phyloP scores from a whole-genome alignment of 768 basidiomycete species.

The Collybia mongolica region DNA sequence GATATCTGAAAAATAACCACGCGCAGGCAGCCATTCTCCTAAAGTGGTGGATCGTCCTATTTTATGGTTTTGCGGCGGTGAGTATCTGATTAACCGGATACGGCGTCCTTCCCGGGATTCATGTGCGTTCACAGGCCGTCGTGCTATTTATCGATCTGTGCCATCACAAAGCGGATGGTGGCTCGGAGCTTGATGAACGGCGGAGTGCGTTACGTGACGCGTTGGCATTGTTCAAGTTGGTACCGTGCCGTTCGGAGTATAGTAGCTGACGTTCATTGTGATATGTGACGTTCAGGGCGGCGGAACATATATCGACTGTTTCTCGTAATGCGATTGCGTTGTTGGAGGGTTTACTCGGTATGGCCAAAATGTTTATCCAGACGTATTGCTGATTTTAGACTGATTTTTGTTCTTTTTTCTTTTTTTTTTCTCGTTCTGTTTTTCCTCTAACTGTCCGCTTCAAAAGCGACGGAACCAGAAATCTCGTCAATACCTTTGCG shows the following conservation, averaged over 20 bases:
- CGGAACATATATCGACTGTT: constrained; percentile 15
- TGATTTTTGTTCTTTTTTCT: too few relatives aligned
- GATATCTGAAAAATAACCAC: constrained; percentile 16
- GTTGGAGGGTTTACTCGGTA: constrained; percentile 21
- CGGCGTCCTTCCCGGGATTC: neutral
- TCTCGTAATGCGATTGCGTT: constrained; percentile 21
- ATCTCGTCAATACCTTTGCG: constrained; percentile 8
- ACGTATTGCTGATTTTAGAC: too few relatives aligned
- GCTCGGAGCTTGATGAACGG: constrained; percentile 12
- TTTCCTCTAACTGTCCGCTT: neutral
- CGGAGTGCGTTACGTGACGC: constrained; percentile 17
- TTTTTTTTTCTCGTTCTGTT: too few relatives aligned
- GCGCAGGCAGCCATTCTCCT: constrained; percentile 19
- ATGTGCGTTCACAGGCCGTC: constrained; percentile 15
- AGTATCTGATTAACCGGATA: neutral
- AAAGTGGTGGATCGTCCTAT: constrained; percentile 22
- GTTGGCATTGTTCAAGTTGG: constrained; percentile 21
- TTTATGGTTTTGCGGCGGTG: constrained; percentile 23
- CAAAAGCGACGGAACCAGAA: neutral
- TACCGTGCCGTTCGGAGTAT: neutral
- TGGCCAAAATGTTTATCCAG: neutral
- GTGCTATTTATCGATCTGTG: constrained; percentile 25
- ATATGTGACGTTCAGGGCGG: neutral
- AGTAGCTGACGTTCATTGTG: neutral
- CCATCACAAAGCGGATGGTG: constrained; percentile 14